Evolutionary conservation across 805 yeast species (phyloP).

Genomic region (Spathaspora arborariae): DNA sequence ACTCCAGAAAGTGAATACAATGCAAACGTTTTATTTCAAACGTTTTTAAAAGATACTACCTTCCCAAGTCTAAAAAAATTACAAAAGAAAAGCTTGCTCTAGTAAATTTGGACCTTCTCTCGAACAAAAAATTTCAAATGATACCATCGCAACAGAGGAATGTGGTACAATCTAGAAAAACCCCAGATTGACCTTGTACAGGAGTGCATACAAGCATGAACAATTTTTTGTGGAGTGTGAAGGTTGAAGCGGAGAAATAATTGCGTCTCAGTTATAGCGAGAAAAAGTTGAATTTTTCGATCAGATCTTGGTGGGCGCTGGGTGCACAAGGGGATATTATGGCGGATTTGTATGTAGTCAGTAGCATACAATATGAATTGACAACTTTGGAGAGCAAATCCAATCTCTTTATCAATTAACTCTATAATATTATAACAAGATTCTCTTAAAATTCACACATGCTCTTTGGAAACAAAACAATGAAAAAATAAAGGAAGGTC

Average conservation of each 20-base stretch:
- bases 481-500: neutral
- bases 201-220: neutral
- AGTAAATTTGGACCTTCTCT: neutral
- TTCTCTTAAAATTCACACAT: neutral
- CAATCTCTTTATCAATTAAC: neutral
- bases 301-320: neutral
- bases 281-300: neutral
- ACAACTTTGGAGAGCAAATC: too few species aligned
- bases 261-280: neutral
- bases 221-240: slow-evolving; percentile 1
- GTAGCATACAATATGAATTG: too few species aligned
- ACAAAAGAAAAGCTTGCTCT: neutral
- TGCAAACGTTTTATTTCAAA: neutral
- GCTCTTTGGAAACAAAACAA: neutral
- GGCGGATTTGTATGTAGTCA: too few species aligned
- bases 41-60: neutral
- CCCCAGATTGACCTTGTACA: neutral
- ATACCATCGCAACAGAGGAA: neutral
- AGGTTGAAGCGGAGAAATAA: slow-evolving; percentile 6
- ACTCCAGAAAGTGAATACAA: too few species aligned
- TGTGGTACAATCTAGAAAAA: neutral
- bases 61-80: neutral
- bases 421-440: neutral
- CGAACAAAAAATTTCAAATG: neutral
- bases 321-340: too few species aligned